Percentiles rank a stretch among this genome's conserved stretches.
Conservation (phyloP, 1,284 basidiomycete genomes). For the Sporisorium graminicola region DNA sequence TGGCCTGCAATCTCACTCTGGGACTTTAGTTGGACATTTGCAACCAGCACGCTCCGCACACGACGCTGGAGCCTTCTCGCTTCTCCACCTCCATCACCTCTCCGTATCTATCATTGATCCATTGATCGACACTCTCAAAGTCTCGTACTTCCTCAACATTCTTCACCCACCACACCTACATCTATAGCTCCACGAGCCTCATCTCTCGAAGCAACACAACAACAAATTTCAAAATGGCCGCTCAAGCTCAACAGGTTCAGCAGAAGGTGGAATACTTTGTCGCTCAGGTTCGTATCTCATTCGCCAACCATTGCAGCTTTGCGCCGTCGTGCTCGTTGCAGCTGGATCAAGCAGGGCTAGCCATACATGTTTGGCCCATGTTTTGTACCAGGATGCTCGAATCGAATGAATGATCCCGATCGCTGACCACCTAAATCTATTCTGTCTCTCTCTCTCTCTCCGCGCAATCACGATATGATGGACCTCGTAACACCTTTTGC, state of each 20-base stretch:
- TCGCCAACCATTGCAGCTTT: too few relatives aligned
- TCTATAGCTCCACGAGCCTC: slow-evolving; percentile 8
- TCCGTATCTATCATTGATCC: slow-evolving; percentile 4
- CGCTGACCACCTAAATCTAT: slow-evolving; percentile 1
- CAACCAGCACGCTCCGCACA: not conserved
- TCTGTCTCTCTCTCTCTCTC: not conserved
- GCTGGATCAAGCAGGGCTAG: not conserved
- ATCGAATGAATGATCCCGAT: not conserved
- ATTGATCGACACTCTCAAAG: not conserved
- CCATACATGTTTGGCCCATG: too few relatives aligned
- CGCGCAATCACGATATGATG: not conserved
- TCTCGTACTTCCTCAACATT: not conserved
- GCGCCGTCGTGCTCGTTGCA: not conserved
- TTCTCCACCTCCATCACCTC: slow-evolving; percentile 14
- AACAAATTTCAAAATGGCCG: slow-evolving; percentile 52
- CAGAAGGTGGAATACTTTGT: slow-evolving; percentile 68
- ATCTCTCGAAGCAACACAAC: slow-evolving; percentile 2
- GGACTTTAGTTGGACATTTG: slow-evolving; percentile 3
- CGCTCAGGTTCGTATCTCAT: slow-evolving; percentile 61
- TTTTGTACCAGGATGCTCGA: not conserved
- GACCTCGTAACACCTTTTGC: not conserved
- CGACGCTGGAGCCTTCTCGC: not conserved
- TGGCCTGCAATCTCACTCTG: slow-evolving; percentile 9
- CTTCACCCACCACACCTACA: not conserved
- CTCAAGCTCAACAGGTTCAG: slow-evolving; percentile 64